Evolutionary conservation across 108 stramenopile species (phyloP).

Genomic region (Fragilaria crotonensis): DNA sequence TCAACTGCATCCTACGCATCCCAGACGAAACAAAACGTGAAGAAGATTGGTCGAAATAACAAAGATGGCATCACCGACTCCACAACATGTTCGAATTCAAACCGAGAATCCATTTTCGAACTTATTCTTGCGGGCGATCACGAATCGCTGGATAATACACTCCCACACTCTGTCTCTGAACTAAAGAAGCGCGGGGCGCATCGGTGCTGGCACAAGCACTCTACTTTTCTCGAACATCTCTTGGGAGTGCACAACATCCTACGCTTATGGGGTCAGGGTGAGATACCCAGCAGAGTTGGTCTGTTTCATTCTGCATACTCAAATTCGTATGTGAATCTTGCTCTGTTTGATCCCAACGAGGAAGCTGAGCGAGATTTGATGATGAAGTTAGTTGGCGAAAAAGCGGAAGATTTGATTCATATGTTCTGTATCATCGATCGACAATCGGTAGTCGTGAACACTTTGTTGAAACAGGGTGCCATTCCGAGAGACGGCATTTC

Average conservation of each 20-base stretch:
- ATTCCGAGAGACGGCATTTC: slow-evolving; percentile 14
- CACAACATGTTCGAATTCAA: too few species aligned
- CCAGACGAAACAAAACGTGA: too few species aligned
- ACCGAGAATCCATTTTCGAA: too few species aligned
- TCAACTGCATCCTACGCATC: too few species aligned
- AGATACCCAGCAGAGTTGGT: not conserved
- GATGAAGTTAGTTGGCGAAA: not conserved
- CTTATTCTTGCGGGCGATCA: slow-evolving; percentile 16
- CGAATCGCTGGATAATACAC: slow-evolving; percentile 6
- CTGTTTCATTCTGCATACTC: slow-evolving; percentile 5
- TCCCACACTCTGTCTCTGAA: slow-evolving; percentile 4
- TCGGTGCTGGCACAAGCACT: slow-evolving; percentile 35
- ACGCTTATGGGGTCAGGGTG: not conserved
- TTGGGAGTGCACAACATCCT: not conserved
- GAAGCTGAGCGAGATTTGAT: not conserved
- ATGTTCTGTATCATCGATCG: slow-evolving; percentile 23
- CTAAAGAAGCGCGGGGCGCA: slow-evolving; percentile 19
- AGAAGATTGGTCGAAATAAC: too few species aligned
- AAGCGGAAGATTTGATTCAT: not conserved
- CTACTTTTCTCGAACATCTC: slow-evolving; percentile 3
- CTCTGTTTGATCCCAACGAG: not conserved
- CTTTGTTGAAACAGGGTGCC: slow-evolving; percentile 6
- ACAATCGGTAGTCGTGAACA: not conserved
- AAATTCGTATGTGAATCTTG: not conserved
- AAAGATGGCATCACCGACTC: too few species aligned